phyloP scores from a whole-genome alignment of 2,329 filamentous ascomycete species.

The Parascedosporium putredinis region DNA sequence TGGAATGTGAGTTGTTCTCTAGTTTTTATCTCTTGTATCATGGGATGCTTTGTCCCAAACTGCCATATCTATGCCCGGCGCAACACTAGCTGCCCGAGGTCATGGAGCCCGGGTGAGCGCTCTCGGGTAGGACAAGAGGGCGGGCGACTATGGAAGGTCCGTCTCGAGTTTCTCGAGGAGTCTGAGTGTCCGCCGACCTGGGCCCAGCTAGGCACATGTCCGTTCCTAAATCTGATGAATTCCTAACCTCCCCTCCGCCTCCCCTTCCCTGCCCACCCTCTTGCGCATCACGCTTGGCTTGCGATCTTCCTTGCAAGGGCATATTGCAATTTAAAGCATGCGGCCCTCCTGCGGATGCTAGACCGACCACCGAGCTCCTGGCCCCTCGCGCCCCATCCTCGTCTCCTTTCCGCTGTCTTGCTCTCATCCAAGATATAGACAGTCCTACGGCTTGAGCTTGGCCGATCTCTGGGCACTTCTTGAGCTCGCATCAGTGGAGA shows the following conservation, averaged over 20 bases:
- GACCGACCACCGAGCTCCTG: not conserved
- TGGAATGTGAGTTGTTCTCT: slow-evolving; percentile 42
- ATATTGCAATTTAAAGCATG: not conserved
- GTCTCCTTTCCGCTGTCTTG: not conserved
- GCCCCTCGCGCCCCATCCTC: not conserved
- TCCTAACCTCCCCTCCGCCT: not conserved
- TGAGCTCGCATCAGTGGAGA: too few species aligned
- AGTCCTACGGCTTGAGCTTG: too few species aligned
- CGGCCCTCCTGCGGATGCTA: not conserved
- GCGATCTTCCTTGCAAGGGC: not conserved
- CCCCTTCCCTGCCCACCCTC: not conserved
- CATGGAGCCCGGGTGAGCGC: too few species aligned
- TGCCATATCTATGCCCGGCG: too few species aligned
- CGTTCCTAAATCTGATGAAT: not conserved
- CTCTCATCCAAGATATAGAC: not conserved
- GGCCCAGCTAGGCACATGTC: not conserved
- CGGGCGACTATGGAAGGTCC: not conserved
- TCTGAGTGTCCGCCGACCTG: not conserved
- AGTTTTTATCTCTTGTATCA: slow-evolving; percentile 3
- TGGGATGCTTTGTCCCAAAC: too few species aligned
- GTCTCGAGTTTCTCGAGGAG: not conserved
- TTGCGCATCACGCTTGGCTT: too few species aligned
- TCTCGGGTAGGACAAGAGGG: not conserved
- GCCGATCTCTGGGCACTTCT: too few species aligned
- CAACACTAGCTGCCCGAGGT: not conserved